phyloP scores from a whole-genome alignment of 352 stramenopile species.

The Thalassiosira sp. region DNA sequence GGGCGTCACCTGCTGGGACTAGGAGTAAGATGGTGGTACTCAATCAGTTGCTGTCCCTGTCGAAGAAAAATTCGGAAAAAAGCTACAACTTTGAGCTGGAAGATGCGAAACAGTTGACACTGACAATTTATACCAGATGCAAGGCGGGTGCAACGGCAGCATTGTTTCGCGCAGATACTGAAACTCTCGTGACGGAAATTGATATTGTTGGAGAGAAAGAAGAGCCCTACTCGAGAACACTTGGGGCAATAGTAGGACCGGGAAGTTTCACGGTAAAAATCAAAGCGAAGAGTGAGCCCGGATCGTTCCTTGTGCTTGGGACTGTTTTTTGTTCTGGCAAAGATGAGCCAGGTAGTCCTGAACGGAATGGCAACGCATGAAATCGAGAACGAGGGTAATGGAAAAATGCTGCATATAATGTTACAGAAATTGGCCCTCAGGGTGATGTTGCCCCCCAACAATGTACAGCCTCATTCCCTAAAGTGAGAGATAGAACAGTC shows the following conservation, averaged over 20 bases:
- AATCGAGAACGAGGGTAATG: too few species aligned
- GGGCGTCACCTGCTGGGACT: not conserved
- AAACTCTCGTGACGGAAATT: slow-evolving; percentile 9
- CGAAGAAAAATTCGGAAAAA: slow-evolving; percentile 28
- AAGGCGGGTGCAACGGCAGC: slow-evolving; percentile 12
- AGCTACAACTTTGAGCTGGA: slow-evolving; percentile 32
- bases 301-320: slow-evolving; percentile 24
- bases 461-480: too few species aligned
- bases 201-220: slow-evolving; percentile 22
- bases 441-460: too few species aligned
- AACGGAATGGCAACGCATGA: too few species aligned
- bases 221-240: slow-evolving; percentile 30
- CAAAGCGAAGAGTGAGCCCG: slow-evolving; percentile 13
- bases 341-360: too few species aligned
- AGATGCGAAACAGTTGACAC: slow-evolving; percentile 20
- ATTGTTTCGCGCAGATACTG: slow-evolving; percentile 22
- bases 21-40: slow-evolving; percentile 30
- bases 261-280: slow-evolving; percentile 22
- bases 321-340: slow-evolving; percentile 3
- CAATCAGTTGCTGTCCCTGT: slow-evolving; percentile 31
- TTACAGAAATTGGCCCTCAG: too few species aligned
- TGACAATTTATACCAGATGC: slow-evolving; percentile 39
- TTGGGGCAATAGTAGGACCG: slow-evolving; percentile 31
- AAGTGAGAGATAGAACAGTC: too few species aligned
- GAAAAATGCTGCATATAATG: too few species aligned